These are phyloP conservation scores for Cymbopogon flexuosus DNA, from an alignment of 202 grass and related monocot genomes.

Conservation along the genomic window DNA sequence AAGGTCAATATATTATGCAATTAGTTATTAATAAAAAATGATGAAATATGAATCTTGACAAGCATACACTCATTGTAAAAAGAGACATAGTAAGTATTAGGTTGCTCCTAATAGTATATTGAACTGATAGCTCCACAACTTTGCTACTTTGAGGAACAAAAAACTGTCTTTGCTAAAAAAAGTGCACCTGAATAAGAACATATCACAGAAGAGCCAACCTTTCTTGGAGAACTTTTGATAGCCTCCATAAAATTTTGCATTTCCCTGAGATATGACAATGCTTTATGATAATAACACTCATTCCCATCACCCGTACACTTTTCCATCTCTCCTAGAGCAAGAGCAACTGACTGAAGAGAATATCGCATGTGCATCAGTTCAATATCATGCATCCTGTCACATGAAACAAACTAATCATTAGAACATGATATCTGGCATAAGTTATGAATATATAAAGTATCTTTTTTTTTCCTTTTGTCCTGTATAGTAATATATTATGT, in stretches of 20 bases:
- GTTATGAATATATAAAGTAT: neutral
- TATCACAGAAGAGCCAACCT: slow-evolving; percentile 50
- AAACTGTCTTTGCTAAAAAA: slow-evolving; percentile 1
- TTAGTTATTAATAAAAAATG: neutral
- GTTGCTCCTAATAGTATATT: neutral
- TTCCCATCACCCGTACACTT: slow-evolving; percentile 41
- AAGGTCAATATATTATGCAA: neutral
- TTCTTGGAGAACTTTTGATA: slow-evolving; percentile 73
- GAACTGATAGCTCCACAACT: neutral
- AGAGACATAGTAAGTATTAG: neutral
- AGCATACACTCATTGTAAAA: neutral
- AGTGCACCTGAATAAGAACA: slow-evolving; percentile 10
- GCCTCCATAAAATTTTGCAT: slow-evolving; percentile 85
- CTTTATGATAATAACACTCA: slow-evolving; percentile 53
- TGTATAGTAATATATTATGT: neutral
- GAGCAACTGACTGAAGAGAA: slow-evolving; percentile 72
- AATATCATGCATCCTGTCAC: slow-evolving; percentile 78
- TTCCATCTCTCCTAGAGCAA: slow-evolving; percentile 84
- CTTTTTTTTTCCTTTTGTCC: neutral
- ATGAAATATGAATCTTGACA: neutral
- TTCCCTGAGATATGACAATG: slow-evolving; percentile 64
- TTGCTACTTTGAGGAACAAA: slow-evolving; percentile 12
- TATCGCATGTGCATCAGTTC: slow-evolving; percentile 92
- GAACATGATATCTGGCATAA: slow-evolving; percentile 13
- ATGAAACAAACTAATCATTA: slow-evolving; percentile 23